Conservation (phyloP, 2,329 filamentous ascomycete species). For the Rosellinia necatrix region DNA sequence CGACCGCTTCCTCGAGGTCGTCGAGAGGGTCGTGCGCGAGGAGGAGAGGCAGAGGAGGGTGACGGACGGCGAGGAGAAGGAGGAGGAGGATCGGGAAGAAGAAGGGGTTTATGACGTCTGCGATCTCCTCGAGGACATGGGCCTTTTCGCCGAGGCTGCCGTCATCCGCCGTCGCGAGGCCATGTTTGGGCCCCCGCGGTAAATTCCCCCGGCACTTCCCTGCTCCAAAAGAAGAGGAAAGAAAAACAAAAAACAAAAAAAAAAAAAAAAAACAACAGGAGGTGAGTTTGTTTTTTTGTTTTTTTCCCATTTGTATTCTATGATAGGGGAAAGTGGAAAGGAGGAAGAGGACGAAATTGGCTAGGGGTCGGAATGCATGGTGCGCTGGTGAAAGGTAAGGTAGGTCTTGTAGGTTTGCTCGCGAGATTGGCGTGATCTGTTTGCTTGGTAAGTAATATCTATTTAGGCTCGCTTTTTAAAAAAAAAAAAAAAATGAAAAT, state of each 20-base stretch:
- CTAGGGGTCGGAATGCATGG: too few relatives aligned
- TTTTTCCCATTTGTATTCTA: too few relatives aligned
- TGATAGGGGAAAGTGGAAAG: too few relatives aligned
- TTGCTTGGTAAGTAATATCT: background rate
- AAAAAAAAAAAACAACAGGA: too few relatives aligned
- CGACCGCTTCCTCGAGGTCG: slow-evolving; percentile 31
- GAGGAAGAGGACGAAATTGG: background rate
- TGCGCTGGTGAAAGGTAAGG: too few relatives aligned
- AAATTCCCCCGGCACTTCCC: too few relatives aligned
- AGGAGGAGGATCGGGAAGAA: slow-evolving; percentile 15
- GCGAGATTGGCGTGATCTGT: too few relatives aligned
- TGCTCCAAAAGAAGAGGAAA: too few relatives aligned
- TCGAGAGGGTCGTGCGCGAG: slow-evolving; percentile 37
- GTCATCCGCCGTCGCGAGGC: slow-evolving; percentile 32
- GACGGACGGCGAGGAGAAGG: background rate
- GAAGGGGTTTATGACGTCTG: slow-evolving; percentile 42
- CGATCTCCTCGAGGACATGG: slow-evolving; percentile 44
- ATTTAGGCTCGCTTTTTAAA: background rate
- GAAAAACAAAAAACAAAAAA: too few relatives aligned
- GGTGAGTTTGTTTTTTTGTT: too few relatives aligned
- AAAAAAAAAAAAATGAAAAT: too few relatives aligned
- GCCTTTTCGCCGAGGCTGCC: slow-evolving; percentile 40
- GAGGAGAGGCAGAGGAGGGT: slow-evolving; percentile 32
- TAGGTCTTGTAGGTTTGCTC: too few relatives aligned
- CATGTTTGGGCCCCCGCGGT: slow-evolving; percentile 26